Evolutionary conservation across 352 stramenopile genomes (phyloP), one percentile per base, ranked within the genome.

Genomic region (Phytopythium litorale): DNA sequence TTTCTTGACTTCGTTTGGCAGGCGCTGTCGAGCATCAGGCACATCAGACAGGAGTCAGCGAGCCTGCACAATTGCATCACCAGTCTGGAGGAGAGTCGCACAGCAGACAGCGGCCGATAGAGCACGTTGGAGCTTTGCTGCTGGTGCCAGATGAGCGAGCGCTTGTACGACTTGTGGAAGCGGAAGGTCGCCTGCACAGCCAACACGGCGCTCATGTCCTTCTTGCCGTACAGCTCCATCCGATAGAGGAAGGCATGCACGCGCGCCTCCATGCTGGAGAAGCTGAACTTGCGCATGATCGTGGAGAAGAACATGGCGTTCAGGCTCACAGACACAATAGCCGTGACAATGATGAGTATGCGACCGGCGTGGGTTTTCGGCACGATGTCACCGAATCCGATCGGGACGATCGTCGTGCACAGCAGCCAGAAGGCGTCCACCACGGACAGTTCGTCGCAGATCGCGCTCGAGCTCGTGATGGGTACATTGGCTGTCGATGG

Each of bases 1-100:
- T 63, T 88, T 89, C 65, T 91, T 91, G 1, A 91, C 73, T 60
- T 91, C 81, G 30, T 91, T 87, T 7, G 81, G 81, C 12, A 91
- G 63, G 12, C 79, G 77, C 81, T 89, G 49, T 8, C 19, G 11
- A 18, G 21, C 15, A 32, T 18, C 52, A 25, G 4, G 33, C 16
- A 16, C 23, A 28, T 6, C 18, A 42, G 13, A 30, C 45, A 53
- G 4, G 23, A 6, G 48, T 48, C 32, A 43, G 35, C 19, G 38
- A 13, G 18, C 18, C 38, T n/a, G 19, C 19, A n/a, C 18, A 16
- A n/a, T 6, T 21, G 21, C 6, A 0, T 8, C 11, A 32, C n/a
- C 32, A 28, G 30, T 42, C 16, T n/a, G 7, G 43, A 25, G 16
- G 19, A n/a, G 11, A 58, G 15, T 5, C 77, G 18, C 72, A 88